Conservation (phyloP, 1,139 yeast species). For the Nadsonia starkeyi-henricii region DNA sequence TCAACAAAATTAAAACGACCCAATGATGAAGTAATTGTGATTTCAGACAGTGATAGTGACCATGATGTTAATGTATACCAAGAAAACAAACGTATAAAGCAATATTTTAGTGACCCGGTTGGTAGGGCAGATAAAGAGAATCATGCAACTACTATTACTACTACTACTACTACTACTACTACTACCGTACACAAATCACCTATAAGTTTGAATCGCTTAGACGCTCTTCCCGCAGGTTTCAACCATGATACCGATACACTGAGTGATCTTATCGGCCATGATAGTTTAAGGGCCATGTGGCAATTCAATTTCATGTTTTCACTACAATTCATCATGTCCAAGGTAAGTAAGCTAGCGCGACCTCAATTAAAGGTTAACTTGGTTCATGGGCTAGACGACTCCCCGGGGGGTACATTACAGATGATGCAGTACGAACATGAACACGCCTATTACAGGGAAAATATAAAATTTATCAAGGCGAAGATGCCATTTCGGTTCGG, state of each 20-base stretch:
- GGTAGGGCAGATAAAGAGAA: too few species aligned
- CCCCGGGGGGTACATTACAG: background rate
- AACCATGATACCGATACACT: slow-evolving; percentile 4
- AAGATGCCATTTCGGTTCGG: slow-evolving; percentile 15
- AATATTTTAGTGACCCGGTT: too few species aligned
- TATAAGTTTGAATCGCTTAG: background rate
- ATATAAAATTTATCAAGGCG: slow-evolving; percentile 14
- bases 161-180: too few species aligned
- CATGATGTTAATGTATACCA: too few species aligned
- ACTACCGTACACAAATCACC: background rate
- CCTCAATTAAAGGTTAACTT: background rate
- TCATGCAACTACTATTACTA: too few species aligned
- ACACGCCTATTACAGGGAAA: slow-evolving; percentile 4
- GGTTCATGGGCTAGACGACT: background rate
- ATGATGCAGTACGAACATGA: background rate
- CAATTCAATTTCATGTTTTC: slow-evolving; percentile 4
- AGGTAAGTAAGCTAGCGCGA: background rate
- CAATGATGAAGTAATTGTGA: too few species aligned
- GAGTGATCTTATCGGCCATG: slow-evolving; percentile 4
- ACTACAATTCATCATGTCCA: background rate
- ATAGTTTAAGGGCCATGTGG: slow-evolving; percentile 5
- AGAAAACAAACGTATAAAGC: too few species aligned
- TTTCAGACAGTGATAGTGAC: too few species aligned
- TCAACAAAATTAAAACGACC: too few species aligned
- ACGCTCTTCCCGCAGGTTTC: background rate